Conservation (phyloP, 805 yeast genomes). For the Lipomyces oligophaga region DNA sequence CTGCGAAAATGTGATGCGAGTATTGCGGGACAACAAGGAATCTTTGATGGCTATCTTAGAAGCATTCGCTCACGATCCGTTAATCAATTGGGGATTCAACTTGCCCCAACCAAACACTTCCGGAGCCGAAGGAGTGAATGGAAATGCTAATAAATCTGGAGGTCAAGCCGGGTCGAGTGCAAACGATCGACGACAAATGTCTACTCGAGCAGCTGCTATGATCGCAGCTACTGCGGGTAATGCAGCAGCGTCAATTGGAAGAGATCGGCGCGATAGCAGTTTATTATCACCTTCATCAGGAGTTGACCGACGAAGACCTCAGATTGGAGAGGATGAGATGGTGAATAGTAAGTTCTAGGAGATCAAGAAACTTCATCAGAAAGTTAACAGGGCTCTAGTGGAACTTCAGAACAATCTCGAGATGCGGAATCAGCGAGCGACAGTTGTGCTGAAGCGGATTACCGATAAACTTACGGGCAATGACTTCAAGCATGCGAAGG, state of each 20-base stretch:
- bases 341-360: slow-evolving; percentile 38
- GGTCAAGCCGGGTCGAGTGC: neutral
- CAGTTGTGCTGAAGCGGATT: slow-evolving; percentile 80
- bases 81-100: slow-evolving; percentile 93
- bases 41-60: slow-evolving; percentile 96
- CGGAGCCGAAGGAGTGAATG: slow-evolving; percentile 2
- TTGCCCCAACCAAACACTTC: slow-evolving; percentile 22
- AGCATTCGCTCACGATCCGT: slow-evolving; percentile 97
- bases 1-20: slow-evolving; percentile 95
- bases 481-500: slow-evolving; percentile 71
- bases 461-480: slow-evolving; percentile 91
- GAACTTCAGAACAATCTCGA: slow-evolving; percentile 64
- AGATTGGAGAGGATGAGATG: slow-evolving; percentile 71
- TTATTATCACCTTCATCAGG: slow-evolving; percentile 17
- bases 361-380: neutral
- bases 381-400: slow-evolving; percentile 34
- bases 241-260: slow-evolving; percentile 42
- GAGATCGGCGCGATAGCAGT: slow-evolving; percentile 33
- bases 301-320: slow-evolving; percentile 26
- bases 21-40: slow-evolving; percentile 87
- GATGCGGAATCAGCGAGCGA: slow-evolving; percentile 83
- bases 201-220: slow-evolving; percentile 11
- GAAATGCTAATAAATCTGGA: neutral
- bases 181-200: no score
- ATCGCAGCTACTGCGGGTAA: neutral